phyloP scores from a whole-genome alignment of 805 yeast genomes.

The Novakomyces olei region DNA sequence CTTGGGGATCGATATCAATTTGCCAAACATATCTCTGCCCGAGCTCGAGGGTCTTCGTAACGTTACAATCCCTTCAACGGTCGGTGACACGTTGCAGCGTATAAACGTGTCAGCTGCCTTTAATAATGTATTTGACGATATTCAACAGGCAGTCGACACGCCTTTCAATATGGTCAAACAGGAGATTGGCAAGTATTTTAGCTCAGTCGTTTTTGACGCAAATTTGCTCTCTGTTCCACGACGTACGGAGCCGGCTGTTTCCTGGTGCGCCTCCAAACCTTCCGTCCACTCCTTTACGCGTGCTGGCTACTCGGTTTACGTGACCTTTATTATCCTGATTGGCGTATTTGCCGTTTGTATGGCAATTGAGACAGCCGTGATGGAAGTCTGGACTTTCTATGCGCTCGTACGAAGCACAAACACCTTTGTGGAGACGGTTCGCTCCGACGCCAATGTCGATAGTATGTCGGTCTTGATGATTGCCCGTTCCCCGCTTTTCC shows the following conservation, averaged over 20 bases:
- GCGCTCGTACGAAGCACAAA: slow-evolving; percentile 1
- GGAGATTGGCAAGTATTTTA: slow-evolving; percentile 4
- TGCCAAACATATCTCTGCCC: slow-evolving; percentile 17
- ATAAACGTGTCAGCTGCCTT: slow-evolving; percentile 34
- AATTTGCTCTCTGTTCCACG: slow-evolving; percentile 18
- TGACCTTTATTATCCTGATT: slow-evolving; percentile 23
- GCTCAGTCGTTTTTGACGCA: slow-evolving; percentile 13
- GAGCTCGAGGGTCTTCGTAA: slow-evolving; percentile 34
- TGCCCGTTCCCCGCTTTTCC: too few species aligned
- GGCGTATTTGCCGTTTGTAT: slow-evolving; percentile 24
- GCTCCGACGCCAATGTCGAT: too few species aligned
- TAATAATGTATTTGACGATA: slow-evolving; percentile 35
- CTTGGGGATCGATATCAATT: slow-evolving; percentile 27
- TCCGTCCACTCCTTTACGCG: too few species aligned
- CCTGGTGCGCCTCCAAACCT: too few species aligned
- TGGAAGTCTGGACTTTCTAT: background rate
- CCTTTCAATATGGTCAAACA: slow-evolving; percentile 34
- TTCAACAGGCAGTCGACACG: slow-evolving; percentile 27
- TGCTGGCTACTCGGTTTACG: too few species aligned
- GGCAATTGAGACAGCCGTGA: slow-evolving; percentile 3
- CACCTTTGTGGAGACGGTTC: too few species aligned
- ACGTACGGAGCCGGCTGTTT: slow-evolving; percentile 19
- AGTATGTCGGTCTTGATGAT: too few species aligned
- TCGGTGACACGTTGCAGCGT: slow-evolving; percentile 32
- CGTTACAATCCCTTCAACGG: slow-evolving; percentile 41